Base-by-base conservation (phyloP, 148 eudicot species). In the Chenopodium quinoa region DNA sequence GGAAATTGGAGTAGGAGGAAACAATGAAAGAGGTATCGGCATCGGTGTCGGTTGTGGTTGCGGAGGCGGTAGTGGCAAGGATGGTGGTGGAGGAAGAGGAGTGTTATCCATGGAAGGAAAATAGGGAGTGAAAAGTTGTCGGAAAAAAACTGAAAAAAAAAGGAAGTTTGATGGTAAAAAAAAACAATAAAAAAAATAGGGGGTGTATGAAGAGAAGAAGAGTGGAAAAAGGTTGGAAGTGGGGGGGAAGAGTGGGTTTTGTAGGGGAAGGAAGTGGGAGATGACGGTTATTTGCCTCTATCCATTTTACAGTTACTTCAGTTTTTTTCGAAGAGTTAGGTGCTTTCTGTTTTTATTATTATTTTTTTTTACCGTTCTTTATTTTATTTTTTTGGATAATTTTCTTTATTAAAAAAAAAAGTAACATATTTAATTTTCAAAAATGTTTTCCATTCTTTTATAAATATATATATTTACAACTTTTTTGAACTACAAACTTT, bases 161-260 rank as follows among this genome's bases (percentile, higher is more conserved):
- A 5, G 7, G 23, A 3, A 20, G n/a, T 8, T 1, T 31, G 11
- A 47, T 13, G 60, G 56, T 3, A 16, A 23, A 23, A 23, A 23
- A 23, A 23, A 23, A 27, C 27, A 27, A 27, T 0, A 29, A 58
- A 44, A n/a, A 78, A 47, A 31, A 73, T 48, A 48, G 34, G 73
- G 37, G 70, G 25, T 40, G 48, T 71, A 25, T 19, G 29, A 19
- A n/a, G 8, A 37, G 29, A 25, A 14, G 27, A 46, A 40, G 58
- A 66, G 64, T 78, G 74, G 58, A 79, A 84, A 83, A 40, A 75
- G 46, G 77, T 79, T 48, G 79, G 52, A 81, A 83, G 82, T 78
- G 82, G 68, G 72, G 67, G 10, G n/a, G 47, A 16, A 67, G 22
- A 70, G 76, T 75, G 82, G 78, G 78, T 17, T 67, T 76, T 77